Percentiles rank a stretch among this genome's conserved stretches.
Conservation (phyloP, 495 filamentous ascomycete genomes). For the Aspergillus leporis region DNA sequence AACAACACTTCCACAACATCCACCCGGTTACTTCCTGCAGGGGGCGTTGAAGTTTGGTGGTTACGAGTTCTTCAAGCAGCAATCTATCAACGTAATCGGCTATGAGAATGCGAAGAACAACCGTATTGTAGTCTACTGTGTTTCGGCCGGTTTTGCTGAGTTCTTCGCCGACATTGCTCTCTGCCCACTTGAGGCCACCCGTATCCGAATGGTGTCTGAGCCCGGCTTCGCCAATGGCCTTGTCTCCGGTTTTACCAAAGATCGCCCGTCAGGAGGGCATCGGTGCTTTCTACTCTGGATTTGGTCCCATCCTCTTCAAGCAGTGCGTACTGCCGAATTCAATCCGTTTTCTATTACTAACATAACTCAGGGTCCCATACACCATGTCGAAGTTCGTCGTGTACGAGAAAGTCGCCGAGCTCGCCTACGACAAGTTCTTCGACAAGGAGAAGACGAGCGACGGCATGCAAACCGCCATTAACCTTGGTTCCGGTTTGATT, state of each 20-base stretch:
- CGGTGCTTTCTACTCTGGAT: conserved; percentile 91
- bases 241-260: conserved; percentile 77
- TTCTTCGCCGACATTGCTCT: conserved; percentile 95
- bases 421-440: conserved; percentile 63
- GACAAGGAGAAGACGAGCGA: conserved; percentile 78
- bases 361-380: conserved; percentile 78
- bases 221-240: conserved; percentile 84
- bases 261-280: conserved; percentile 82
- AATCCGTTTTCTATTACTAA: not conserved
- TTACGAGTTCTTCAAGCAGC: conserved; percentile 96
- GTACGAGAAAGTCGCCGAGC: conserved; percentile 93
- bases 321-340: conserved; percentile 83
- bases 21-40: conserved; percentile 95
- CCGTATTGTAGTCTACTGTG: conserved; percentile 86
- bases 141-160: conserved; percentile 78
- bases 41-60: conserved; percentile 94
- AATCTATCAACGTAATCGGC: conserved; percentile 79
- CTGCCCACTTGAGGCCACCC: conserved; percentile 86
- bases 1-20: too few species aligned
- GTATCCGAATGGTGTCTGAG: conserved; percentile 91
- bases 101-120: conserved; percentile 79
- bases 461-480: conserved; percentile 78
- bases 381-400: conserved; percentile 99
- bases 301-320: conserved; percentile 93
- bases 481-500: conserved; percentile 92